Evolutionary conservation across 2,329 filamentous ascomycete genomes (phyloP).

Genomic region (Diaporthe caulivora): DNA sequence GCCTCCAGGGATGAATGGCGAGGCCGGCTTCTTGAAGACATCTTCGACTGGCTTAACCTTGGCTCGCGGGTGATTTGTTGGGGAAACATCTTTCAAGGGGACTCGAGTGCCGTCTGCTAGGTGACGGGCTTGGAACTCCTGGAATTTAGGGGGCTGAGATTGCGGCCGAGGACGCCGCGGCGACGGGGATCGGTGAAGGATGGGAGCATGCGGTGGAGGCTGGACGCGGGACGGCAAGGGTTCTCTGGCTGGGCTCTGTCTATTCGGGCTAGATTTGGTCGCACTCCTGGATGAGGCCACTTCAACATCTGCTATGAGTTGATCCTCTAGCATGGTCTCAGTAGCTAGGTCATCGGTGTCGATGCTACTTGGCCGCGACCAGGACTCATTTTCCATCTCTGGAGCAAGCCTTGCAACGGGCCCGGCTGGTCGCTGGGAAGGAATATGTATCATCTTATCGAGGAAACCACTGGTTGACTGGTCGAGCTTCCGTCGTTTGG

Average conservation of each 20-base stretch:
- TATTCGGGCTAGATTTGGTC: background rate
- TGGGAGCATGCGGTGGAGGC: background rate
- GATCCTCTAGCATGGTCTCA: conserved; percentile 30
- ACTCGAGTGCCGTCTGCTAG: background rate
- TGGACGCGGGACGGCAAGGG: background rate
- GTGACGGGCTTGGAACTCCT: background rate
- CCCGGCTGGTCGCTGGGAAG: conserved; percentile 5
- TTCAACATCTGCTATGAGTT: conserved; percentile 34
- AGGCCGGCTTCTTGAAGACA: conserved; percentile 25
- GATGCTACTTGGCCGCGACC: conserved; percentile 33
- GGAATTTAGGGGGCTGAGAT: background rate
- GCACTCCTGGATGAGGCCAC: conserved; percentile 27
- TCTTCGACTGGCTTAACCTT: background rate
- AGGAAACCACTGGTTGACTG: conserved; percentile 1
- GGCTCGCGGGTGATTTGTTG: background rate
- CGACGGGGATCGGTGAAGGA: background rate
- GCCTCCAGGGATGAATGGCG: conserved; percentile 4
- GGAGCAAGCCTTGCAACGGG: conserved; percentile 26
- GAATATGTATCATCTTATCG: conserved; percentile 15
- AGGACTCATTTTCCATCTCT: conserved; percentile 12
- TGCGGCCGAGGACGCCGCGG: background rate
- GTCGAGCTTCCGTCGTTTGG: conserved; percentile 31
- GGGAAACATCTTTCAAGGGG: background rate
- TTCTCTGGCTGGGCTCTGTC: conserved; percentile 3
- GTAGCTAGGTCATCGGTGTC: conserved; percentile 31